Conservation (phyloP, 805 yeast genomes). For the Saccharomycopsis oosterbeekiorum region DNA sequence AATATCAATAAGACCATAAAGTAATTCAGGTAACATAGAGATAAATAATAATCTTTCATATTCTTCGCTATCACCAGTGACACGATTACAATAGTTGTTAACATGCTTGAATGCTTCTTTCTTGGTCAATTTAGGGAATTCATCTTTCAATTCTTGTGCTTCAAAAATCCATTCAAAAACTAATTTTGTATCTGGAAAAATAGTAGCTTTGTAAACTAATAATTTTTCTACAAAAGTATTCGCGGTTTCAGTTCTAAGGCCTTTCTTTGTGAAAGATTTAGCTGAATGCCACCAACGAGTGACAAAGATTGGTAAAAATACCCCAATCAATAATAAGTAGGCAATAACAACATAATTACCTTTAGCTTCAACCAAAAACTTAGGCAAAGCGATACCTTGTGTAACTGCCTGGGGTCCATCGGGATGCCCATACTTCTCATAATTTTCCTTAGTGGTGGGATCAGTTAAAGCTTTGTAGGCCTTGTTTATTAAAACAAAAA, state of each 20-base stretch:
- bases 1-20: conserved; percentile 69
- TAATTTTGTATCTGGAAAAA: conserved; percentile 48
- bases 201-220: conserved; percentile 64
- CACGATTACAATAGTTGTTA: conserved; percentile 49
- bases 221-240: conserved; percentile 59
- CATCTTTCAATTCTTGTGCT: conserved; percentile 51
- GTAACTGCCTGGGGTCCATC: conserved; percentile 89
- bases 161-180: conserved; percentile 44
- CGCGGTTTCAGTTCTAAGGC: conserved; percentile 80
- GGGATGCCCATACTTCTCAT: conserved; percentile 86
- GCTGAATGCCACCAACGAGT: conserved; percentile 87
- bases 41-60: conserved; percentile 45
- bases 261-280: conserved; percentile 69
- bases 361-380: conserved; percentile 76
- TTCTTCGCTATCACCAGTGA: conserved; percentile 27
- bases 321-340: conserved; percentile 66
- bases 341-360: conserved; percentile 53
- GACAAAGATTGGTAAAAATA: conserved; percentile 70
- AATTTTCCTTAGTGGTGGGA: conserved; percentile 73
- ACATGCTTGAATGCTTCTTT: conserved; percentile 44
- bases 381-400: conserved; percentile 94
- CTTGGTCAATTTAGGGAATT: conserved; percentile 32
- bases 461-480: conserved; percentile 96
- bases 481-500: conserved; percentile 71
- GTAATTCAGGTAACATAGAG: conserved; percentile 51